Percentiles rank a stretch among this genome's conserved stretches.
phyloP scores from a whole-genome alignment of 208 protist genomes.

The Acanthamoeba sp. region DNA sequence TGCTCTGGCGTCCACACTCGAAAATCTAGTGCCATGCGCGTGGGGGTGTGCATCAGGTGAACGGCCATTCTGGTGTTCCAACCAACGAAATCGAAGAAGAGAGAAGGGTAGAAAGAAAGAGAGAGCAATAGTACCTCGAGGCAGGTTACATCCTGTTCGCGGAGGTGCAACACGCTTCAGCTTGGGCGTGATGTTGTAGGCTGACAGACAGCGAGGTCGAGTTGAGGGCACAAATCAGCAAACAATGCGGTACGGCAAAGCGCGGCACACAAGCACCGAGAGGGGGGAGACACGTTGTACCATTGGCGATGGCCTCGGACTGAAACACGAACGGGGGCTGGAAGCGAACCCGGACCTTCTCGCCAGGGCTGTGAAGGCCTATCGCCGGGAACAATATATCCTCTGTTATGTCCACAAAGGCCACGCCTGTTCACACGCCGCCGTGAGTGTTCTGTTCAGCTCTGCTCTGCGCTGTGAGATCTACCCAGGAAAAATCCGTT shows the following conservation, averaged over 20 bases:
- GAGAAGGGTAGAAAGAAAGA: too few relatives aligned
- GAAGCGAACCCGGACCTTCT: conserved; percentile 33
- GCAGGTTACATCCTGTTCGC: background rate
- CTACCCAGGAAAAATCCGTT: conserved; percentile 33
- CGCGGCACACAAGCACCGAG: background rate
- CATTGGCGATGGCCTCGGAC: conserved; percentile 2
- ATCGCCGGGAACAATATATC: background rate
- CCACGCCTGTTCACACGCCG: background rate
- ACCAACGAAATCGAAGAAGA: too few relatives aligned
- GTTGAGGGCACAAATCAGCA: background rate
- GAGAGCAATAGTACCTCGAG: background rate
- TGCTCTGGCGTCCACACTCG: background rate
- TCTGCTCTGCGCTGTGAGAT: background rate
- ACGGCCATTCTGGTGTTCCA: too few relatives aligned
- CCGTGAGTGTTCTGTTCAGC: too few relatives aligned
- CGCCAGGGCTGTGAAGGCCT: background rate
- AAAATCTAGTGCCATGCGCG: conserved; percentile 20
- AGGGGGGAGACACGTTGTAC: background rate
- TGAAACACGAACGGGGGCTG: conserved; percentile 28
- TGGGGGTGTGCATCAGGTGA: too few relatives aligned
- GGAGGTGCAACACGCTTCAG: background rate
- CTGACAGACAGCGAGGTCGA: too few relatives aligned
- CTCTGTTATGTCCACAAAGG: background rate
- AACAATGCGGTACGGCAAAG: background rate
- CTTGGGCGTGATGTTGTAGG: background rate